These are phyloP conservation scores for Yamadazyma conglobata DNA, from an alignment of 1,139 yeast species.

Conservation along the genomic window DNA sequence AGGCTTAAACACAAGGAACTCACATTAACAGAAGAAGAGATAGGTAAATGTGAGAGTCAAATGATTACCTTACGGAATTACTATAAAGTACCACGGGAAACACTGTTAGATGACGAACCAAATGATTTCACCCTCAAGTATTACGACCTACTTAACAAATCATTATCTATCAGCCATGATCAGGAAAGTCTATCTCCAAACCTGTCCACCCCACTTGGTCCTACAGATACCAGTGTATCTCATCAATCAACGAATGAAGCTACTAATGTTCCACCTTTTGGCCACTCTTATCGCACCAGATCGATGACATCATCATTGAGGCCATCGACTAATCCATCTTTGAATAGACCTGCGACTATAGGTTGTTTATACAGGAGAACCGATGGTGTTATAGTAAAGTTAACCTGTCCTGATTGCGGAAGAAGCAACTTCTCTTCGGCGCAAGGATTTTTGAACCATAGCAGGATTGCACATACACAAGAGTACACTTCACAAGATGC, in stretches of 20 bases:
- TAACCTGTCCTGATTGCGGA: conserved; percentile 66
- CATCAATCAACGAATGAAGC: background rate
- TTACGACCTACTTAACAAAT: conserved; percentile 35
- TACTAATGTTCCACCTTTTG: background rate
- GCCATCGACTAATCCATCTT: conserved; percentile 20
- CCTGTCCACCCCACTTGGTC: background rate
- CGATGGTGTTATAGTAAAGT: conserved; percentile 67
- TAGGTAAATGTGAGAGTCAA: conserved; percentile 62
- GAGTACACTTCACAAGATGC: conserved; percentile 73
- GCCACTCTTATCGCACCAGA: conserved; percentile 43
- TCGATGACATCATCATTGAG: conserved; percentile 50
- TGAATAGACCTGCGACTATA: conserved; percentile 24
- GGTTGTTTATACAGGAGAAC: conserved; percentile 67
- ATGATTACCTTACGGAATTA: conserved; percentile 51
- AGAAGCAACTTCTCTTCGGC: conserved; percentile 73
- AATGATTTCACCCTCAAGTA: conserved; percentile 49
- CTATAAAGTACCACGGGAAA: conserved; percentile 45
- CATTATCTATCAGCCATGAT: conserved; percentile 33
- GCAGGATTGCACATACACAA: conserved; percentile 69
- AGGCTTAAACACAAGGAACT: conserved; percentile 68
- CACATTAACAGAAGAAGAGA: conserved; percentile 55
- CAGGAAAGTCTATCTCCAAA: conserved; percentile 9
- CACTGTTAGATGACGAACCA: conserved; percentile 41
- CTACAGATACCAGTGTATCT: background rate
- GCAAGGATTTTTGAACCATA: conserved; percentile 77